These are phyloP conservation scores for Rhypophila decipiens DNA, from an alignment of 495 filamentous ascomycete genomes.

Conservation along the genomic window DNA sequence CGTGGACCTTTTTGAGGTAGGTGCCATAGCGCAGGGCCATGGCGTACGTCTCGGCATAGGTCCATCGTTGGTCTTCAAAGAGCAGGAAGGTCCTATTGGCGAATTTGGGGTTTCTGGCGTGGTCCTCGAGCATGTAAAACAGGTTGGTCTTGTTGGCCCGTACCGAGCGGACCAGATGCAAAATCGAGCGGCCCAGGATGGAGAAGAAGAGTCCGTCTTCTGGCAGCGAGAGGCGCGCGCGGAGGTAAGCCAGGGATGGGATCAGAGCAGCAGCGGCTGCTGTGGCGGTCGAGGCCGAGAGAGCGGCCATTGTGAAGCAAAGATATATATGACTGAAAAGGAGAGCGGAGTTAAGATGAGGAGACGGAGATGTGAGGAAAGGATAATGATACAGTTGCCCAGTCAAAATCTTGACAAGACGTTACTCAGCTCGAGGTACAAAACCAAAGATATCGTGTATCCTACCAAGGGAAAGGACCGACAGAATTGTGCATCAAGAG, in stretches of 20 bases:
- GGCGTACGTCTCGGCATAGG: constrained; percentile 70
- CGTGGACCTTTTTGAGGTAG: constrained; percentile 65
- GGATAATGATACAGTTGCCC: too few relatives aligned
- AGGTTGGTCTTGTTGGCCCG: constrained; percentile 57
- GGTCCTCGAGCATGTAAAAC: constrained; percentile 74
- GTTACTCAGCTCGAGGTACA: too few relatives aligned
- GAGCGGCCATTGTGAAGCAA: not conserved
- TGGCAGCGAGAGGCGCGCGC: constrained; percentile 62
- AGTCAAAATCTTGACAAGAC: too few relatives aligned
- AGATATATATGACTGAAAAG: too few relatives aligned
- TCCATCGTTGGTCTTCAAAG: constrained; percentile 68
- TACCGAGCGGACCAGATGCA: constrained; percentile 37
- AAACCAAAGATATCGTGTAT: too few relatives aligned
- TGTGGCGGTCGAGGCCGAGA: not conserved
- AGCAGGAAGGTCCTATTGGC: constrained; percentile 58
- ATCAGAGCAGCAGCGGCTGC: constrained; percentile 60
- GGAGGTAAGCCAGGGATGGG: constrained; percentile 81
- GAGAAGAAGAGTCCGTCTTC: constrained; percentile 58
- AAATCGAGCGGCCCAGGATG: constrained; percentile 32
- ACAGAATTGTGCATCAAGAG: not conserved
- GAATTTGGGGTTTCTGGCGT: constrained; percentile 51
- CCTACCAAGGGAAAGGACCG: too few relatives aligned
- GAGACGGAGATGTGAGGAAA: too few relatives aligned
- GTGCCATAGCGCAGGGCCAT: constrained; percentile 67
- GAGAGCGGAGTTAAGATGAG: too few relatives aligned